Base-by-base conservation (phyloP, 2,329 filamentous ascomycete genomes). In the Endoconidiophora polonica region DNA sequence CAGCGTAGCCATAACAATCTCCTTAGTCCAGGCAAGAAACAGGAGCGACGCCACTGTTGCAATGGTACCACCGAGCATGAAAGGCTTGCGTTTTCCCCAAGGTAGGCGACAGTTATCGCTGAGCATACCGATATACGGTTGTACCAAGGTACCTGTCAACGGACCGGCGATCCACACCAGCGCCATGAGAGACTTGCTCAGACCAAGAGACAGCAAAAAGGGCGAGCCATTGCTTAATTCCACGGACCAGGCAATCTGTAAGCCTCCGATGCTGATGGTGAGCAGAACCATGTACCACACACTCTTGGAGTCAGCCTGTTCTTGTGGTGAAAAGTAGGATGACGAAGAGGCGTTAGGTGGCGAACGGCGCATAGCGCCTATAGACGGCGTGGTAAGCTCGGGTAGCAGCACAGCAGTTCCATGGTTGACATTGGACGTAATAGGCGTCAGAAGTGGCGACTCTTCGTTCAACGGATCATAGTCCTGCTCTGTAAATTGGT, bases 161-260 rank as follows among this genome's bases (percentile, higher is more conserved):
- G 85, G 85, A 1, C 84, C 84, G 10, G 83, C 54, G 55, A 88
- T 85, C 85, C 85, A 91, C 36, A 90, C 84, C 56, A 88, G 71
- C 16, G 85, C 83, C 70, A 90, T 82, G 41, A 88, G 66, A 37
- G 83, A 82, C 67, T 90, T 88, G 71, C 79, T 86, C 64, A 91
- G 72, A 9, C 85, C 85, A 26, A 91, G 74, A 1, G 84, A 87
- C 39, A 90, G 68, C 39, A 91, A 68, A 60, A 83, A 91, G 4
- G 85, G 84, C 48, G 90, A 94, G 58, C 88, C 88, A 68, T 94
- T 90, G 49, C 87, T 94, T 40, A 94, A 72, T 64, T 96, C 90
- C 40, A 94, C 87, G 1, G 88, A 88, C 90, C 90, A 96, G 24
- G 90, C 87, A 57, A 96, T 83, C 66, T 96, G 90, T 55, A 96